phyloP scores from a whole-genome alignment of 305 asterid genomes.

The Stenogyne calaminthoides region DNA sequence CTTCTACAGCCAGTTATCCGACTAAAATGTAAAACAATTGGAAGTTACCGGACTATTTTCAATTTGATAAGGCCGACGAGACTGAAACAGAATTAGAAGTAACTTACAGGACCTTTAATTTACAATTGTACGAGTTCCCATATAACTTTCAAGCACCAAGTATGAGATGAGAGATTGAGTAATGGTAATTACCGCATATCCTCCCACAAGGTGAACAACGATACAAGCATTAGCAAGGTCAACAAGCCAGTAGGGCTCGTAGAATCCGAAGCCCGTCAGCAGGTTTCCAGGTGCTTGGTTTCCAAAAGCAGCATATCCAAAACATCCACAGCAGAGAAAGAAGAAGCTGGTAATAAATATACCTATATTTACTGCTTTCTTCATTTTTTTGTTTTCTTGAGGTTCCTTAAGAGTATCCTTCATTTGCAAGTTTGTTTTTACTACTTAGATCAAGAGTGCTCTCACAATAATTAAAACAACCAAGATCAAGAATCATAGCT shows the following conservation, averaged over 20 bases:
- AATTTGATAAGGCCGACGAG: no score
- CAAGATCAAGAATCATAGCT: background rate
- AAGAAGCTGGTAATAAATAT: conserved; percentile 48
- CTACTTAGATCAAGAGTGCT: conserved; percentile 7
- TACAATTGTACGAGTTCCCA: background rate
- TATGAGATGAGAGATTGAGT: background rate
- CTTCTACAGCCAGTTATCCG: no score
- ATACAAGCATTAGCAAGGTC: conserved; percentile 51
- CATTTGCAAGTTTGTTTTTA: conserved; percentile 31
- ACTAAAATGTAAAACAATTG: no score
- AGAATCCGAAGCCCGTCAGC: conserved; percentile 54
- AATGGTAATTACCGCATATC: conserved; percentile 45
- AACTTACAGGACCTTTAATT: no score
- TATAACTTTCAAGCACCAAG: background rate
- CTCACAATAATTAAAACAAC: background rate
- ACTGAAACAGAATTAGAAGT: background rate
- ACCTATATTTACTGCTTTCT: conserved; percentile 38
- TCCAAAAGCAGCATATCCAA: conserved; percentile 59
- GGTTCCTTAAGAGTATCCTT: conserved; percentile 54
- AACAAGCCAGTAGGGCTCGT: conserved; percentile 58
- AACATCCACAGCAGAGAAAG: conserved; percentile 52
- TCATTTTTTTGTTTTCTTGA: conserved; percentile 47
- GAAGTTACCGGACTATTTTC: no score
- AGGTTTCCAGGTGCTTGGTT: conserved; percentile 51
- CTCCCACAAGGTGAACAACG: conserved; percentile 54